A percentile compares a stretch with the other conserved stretches of the same genome.
Conservation (phyloP, 768 basidiomycete species). For the Naganishia friedmannii region DNA sequence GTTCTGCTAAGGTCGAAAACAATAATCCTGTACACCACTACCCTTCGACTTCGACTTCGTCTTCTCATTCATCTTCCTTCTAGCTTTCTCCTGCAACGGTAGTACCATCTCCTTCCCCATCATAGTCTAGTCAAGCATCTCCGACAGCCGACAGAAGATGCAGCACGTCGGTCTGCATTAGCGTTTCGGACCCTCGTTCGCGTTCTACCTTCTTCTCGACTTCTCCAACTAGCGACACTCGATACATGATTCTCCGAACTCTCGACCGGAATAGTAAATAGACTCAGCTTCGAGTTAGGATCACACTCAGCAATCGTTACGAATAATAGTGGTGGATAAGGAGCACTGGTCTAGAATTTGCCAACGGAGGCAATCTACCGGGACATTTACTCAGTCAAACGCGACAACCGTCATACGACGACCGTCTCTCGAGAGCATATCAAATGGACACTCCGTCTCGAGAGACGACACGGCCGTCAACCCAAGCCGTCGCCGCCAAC, state of each 20-base stretch:
- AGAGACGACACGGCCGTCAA: neutral
- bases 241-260: constrained; percentile 2
- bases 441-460: neutral
- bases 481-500: neutral
- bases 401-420: neutral
- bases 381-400: too few relatives aligned
- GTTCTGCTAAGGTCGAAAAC: too few relatives aligned
- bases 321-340: too few relatives aligned
- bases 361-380: too few relatives aligned
- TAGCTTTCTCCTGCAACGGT: too few relatives aligned
- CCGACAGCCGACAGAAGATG: neutral
- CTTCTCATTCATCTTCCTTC: too few relatives aligned
- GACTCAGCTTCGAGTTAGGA: neutral
- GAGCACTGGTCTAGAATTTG: too few relatives aligned
- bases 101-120: neutral
- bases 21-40: too few relatives aligned
- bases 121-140: neutral
- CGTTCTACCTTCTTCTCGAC: neutral
- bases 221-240: neutral
- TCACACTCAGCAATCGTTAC: neutral
- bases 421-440: neutral
- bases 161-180: neutral
- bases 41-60: too few relatives aligned
- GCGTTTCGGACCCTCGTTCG: neutral
- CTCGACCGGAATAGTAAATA: neutral